These are phyloP conservation scores for Penicillium roqueforti DNA, from an alignment of 495 filamentous ascomycete species.

Conservation along the genomic window DNA sequence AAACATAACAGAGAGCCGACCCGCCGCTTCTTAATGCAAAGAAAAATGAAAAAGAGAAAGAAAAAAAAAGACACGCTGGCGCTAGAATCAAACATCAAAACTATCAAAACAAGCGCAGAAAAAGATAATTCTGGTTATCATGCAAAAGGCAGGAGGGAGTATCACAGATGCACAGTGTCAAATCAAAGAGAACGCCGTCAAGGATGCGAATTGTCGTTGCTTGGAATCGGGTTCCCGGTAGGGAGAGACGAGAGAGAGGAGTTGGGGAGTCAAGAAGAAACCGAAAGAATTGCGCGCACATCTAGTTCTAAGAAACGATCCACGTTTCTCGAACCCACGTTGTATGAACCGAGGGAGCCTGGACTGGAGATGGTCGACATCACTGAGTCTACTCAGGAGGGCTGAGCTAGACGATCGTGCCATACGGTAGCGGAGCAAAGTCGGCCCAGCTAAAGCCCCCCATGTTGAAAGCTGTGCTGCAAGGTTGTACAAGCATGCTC, in stretches of 20 bases:
- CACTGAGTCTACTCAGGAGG: conserved; percentile 11
- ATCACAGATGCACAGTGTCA: conserved; percentile 46
- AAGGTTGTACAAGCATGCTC: conserved; percentile 83
- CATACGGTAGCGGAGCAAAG: conserved; percentile 54
- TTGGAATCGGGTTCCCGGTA: conserved; percentile 20
- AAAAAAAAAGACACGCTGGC: conserved; percentile 31
- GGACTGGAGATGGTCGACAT: conserved; percentile 12
- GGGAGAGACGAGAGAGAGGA: not conserved
- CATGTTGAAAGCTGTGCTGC: conserved; percentile 62
- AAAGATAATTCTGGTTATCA: conserved; percentile 38
- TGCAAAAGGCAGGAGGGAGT: conserved; percentile 44
- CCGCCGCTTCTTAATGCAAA: conserved; percentile 52
- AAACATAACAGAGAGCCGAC: conserved; percentile 47
- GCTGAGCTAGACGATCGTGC: conserved; percentile 49
- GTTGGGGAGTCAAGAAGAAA: not conserved
- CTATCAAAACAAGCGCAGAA: conserved; percentile 24
- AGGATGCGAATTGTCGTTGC: conserved; percentile 47
- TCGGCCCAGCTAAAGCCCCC: conserved; percentile 76
- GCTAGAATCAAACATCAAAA: conserved; percentile 32
- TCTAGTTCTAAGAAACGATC: conserved; percentile 14
- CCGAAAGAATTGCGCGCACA: not conserved
- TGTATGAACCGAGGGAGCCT: conserved; percentile 3
- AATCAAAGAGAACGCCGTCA: conserved; percentile 45
- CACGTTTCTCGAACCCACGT: conserved; percentile 12
- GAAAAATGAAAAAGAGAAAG: conserved; percentile 12